Conservation (phyloP, 768 basidiomycete genomes). For the Neoboletus magnificus region DNA sequence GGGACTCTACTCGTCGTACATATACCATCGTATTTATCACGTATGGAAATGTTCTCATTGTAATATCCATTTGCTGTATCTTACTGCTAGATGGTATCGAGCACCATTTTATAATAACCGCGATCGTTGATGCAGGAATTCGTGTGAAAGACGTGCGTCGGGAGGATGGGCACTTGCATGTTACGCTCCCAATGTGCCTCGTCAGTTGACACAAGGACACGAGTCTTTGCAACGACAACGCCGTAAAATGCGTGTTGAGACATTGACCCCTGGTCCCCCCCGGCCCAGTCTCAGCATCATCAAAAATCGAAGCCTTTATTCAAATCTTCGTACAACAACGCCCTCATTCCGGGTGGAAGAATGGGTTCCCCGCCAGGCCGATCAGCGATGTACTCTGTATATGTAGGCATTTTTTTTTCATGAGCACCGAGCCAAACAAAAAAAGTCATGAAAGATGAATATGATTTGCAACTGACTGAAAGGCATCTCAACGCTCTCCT, state of each 20-base stretch:
- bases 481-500: conserved; percentile 97
- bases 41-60: conserved; percentile 1
- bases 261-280: neutral
- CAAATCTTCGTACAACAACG: conserved; percentile 80
- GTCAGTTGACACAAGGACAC: too few species aligned
- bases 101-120: neutral
- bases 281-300: neutral
- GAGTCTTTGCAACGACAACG: neutral
- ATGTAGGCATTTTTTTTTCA: neutral
- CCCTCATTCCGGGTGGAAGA: conserved; percentile 87
- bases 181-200: neutral
- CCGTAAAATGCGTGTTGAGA: too few species aligned
- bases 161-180: neutral
- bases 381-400: conserved; percentile 46
- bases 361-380: conserved; percentile 55
- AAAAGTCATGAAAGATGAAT: too few species aligned
- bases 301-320: conserved; percentile 73
- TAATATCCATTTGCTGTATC: conserved; percentile 26
- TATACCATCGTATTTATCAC: conserved; percentile 16
- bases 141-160: neutral
- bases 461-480: conserved; percentile 59
- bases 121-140: neutral
- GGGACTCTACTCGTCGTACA: conserved; percentile 8
- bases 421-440: neutral
- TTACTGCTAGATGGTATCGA: conserved; percentile 5